Base-by-base conservation (phyloP, 441 rosid species). In the Brassica hybrid region DNA sequence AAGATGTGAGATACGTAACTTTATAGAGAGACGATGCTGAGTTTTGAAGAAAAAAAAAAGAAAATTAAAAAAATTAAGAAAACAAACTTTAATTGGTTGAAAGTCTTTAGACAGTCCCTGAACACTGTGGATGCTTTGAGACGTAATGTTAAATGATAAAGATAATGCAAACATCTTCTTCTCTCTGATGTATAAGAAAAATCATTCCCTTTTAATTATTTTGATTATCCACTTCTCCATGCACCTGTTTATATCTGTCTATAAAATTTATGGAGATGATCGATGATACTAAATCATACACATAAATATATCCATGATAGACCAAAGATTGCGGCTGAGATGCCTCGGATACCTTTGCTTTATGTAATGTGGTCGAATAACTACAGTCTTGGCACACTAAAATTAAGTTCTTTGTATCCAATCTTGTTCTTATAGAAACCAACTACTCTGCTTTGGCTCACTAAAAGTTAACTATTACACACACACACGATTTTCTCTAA, bases 161-260 rank as follows among this genome's bases (percentile, higher is more conserved):
- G 27, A 34, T 60, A 61, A 30, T 76, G 25, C 57, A 67, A 50
- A 59, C 67, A 74, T 85, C 19, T 54, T 50, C 66, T 41, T 83
- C 79, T 79, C 67, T 63, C 67, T 27, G 30, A 27, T 84, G 86
- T 82, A 87, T 84, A 86, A 70, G 36, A 30, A 73, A 52, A 63
- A 1, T 3, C 3, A 34, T 61, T 68, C 72, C 65, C 79, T 78
- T 67, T 23, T 69, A 64, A 84, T 36, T 73, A 85, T 32, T 32
- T 32, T 75, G 66, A 85, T 86, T 85, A 86, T 85, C 88, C 93
- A 85, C 85, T 75, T 65, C 72, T 73, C 48, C 59, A 76, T 67
- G 59, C 64, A 71, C 71, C 71, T 69, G n/a, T 19, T 50, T 50
- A 17, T 76, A 71, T 80, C 21, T 68, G 56, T 63, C 45, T 57